A percentile compares a stretch with the other conserved stretches of the same genome.
phyloP scores from a whole-genome alignment of 768 basidiomycete genomes.

The Neoboletus brunneissimus region DNA sequence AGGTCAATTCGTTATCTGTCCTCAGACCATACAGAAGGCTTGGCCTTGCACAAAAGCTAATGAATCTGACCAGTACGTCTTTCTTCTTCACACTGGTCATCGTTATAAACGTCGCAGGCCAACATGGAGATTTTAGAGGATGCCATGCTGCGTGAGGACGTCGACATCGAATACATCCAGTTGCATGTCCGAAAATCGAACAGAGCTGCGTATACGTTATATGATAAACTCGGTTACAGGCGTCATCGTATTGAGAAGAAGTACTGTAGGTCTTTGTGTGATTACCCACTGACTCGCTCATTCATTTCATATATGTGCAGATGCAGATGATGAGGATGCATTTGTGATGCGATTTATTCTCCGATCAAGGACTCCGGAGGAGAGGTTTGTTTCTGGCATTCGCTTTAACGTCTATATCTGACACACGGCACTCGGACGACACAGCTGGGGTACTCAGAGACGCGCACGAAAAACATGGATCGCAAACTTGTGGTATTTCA shows the following conservation, averaged over 20 bases:
- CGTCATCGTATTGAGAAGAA: constrained; percentile 10
- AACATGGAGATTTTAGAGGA: constrained; percentile 17
- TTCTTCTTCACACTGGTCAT: neutral
- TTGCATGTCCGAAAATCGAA: constrained; percentile 32
- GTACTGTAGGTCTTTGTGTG: constrained; percentile 25
- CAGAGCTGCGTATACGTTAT: constrained; percentile 21
- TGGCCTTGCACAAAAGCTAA: constrained; percentile 27
- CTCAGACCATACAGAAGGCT: constrained; percentile 29
- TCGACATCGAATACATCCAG: constrained; percentile 21
- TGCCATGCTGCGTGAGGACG: constrained; percentile 22
- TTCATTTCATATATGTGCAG: constrained; percentile 10
- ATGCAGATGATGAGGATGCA: constrained; percentile 29
- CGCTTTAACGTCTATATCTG: neutral
- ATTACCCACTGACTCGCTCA: neutral
- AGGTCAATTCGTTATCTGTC: constrained; percentile 31
- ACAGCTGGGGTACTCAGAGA: constrained; percentile 4
- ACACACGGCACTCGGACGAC: neutral
- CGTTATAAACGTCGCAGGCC: neutral
- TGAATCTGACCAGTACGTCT: constrained; percentile 27
- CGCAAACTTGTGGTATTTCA: constrained; percentile 6
- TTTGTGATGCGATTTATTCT: constrained; percentile 22
- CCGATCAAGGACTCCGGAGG: neutral
- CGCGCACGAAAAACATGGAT: constrained; percentile 14
- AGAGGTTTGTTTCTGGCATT: constrained; percentile 10
- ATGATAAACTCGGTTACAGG: constrained; percentile 26